These are phyloP conservation scores for Drechslerella coelobrocha DNA, from an alignment of 2,329 filamentous ascomycete species.

Conservation along the genomic window DNA sequence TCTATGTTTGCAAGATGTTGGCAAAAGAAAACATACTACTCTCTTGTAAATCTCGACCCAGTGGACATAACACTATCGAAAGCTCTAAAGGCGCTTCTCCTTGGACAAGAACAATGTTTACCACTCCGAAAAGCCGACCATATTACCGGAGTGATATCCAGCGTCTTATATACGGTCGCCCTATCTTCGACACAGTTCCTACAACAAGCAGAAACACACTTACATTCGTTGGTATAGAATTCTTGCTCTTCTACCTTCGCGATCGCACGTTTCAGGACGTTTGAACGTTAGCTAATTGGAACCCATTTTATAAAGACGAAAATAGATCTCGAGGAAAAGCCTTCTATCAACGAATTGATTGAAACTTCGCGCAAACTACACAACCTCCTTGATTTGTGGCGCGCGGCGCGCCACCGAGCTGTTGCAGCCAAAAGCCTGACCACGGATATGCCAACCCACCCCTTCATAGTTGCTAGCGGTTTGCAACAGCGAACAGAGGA, in stretches of 20 bases:
- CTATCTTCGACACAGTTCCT: conserved; percentile 1
- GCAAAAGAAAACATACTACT: background rate
- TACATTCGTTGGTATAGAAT: conserved; percentile 5
- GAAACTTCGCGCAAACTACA: conserved; percentile 4
- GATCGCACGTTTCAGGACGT: too few relatives aligned
- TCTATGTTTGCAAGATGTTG: conserved; percentile 1
- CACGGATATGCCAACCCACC: background rate
- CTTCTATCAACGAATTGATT: background rate
- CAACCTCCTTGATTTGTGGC: conserved; percentile 1
- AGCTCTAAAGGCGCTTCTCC: background rate
- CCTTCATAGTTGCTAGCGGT: background rate
- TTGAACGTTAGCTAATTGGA: background rate
- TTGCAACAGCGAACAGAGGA: background rate
- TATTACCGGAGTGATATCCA: conserved; percentile 2
- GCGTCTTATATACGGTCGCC: conserved; percentile 2
- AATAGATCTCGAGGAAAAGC: background rate
- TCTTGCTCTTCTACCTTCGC: too few relatives aligned
- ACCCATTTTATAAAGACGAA: background rate
- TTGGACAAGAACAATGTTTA: background rate
- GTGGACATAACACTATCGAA: background rate
- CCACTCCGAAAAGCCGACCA: conserved; percentile 3
- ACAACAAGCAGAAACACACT: conserved; percentile 6
- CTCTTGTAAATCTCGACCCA: background rate
- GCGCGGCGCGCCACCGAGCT: background rate
- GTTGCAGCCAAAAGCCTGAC: background rate